Percentiles rank a stretch among this genome's conserved stretches.
phyloP scores from a whole-genome alignment of 495 filamentous ascomycete genomes.

The Platismatia glauca region DNA sequence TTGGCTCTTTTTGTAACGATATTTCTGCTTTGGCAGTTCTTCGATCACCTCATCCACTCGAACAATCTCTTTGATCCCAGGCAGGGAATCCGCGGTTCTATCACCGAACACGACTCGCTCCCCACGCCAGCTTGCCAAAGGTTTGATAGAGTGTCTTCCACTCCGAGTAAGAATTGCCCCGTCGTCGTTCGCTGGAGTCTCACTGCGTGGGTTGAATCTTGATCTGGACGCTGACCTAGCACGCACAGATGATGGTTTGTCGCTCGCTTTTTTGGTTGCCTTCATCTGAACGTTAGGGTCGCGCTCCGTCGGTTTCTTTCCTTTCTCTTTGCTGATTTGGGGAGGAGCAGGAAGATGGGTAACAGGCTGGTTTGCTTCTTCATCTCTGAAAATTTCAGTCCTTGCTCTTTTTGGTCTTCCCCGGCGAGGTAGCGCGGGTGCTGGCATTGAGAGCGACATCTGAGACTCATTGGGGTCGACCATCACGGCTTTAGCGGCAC shows the following conservation, averaged over 20 bases:
- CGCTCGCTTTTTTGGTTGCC: conserved; percentile 1
- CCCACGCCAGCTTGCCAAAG: conserved; percentile 79
- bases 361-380: conserved; percentile 26
- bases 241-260: conserved; percentile 8
- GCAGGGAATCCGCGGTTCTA: conserved; percentile 46
- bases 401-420: conserved; percentile 23
- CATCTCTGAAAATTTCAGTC: conserved; percentile 19
- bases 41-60: conserved; percentile 56
- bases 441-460: conserved; percentile 3
- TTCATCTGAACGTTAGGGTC: conserved; percentile 17
- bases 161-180: conserved; percentile 45
- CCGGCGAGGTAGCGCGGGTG: neutral
- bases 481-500: conserved; percentile 1
- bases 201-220: conserved; percentile 60
- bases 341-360: conserved; percentile 1
- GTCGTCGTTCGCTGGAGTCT: conserved; percentile 47
- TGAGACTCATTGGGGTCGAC: conserved; percentile 5
- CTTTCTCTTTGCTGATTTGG: conserved; percentile 2
- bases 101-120: conserved; percentile 57
- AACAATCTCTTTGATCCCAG: conserved; percentile 63
- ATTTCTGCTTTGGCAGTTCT: conserved; percentile 31
- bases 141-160: conserved; percentile 54
- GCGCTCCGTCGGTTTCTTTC: conserved; percentile 7
- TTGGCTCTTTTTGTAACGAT: conserved; percentile 25
- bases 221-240: conserved; percentile 30